Evolutionary conservation across 129 eudicot genomes (phyloP).

Genomic region (Centaurea solstitialis): DNA sequence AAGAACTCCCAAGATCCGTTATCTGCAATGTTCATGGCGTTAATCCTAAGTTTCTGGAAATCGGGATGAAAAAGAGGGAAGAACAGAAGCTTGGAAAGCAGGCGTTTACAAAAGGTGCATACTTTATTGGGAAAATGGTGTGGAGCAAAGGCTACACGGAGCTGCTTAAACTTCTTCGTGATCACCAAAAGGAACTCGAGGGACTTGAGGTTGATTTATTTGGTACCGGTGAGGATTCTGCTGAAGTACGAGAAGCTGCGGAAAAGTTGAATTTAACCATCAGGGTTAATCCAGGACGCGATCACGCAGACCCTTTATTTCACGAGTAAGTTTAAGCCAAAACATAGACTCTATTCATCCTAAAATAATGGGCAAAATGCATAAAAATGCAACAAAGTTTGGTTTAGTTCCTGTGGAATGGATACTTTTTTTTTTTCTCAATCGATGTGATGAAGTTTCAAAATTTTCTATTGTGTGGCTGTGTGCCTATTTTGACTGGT

Average conservation of each 20-base stretch:
- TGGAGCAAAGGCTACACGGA: constrained; percentile 98
- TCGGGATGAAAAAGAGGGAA: constrained; percentile 77
- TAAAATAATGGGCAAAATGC: background rate
- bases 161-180: constrained; percentile 69
- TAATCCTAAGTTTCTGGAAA: constrained; percentile 88
- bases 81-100: constrained; percentile 47
- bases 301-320: constrained; percentile 91
- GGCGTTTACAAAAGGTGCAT: constrained; percentile 79
- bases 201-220: constrained; percentile 82
- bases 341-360: background rate
- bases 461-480: background rate
- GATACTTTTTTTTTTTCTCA: background rate
- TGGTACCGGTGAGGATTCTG: constrained; percentile 91
- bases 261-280: constrained; percentile 56
- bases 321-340: constrained; percentile 66
- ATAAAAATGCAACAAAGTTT: background rate
- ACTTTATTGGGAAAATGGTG: constrained; percentile 94
- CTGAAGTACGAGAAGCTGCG: constrained; percentile 71
- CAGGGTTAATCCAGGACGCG: constrained; percentile 91
- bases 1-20: constrained; percentile 88
- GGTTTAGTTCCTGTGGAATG: background rate
- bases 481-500: background rate
- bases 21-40: constrained; percentile 99
- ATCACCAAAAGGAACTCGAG: constrained; percentile 68
- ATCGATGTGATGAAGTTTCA: no score